These are phyloP conservation scores for Calonectria henricotiae DNA, from an alignment of 2,329 filamentous ascomycete species.

Conservation along the genomic window DNA sequence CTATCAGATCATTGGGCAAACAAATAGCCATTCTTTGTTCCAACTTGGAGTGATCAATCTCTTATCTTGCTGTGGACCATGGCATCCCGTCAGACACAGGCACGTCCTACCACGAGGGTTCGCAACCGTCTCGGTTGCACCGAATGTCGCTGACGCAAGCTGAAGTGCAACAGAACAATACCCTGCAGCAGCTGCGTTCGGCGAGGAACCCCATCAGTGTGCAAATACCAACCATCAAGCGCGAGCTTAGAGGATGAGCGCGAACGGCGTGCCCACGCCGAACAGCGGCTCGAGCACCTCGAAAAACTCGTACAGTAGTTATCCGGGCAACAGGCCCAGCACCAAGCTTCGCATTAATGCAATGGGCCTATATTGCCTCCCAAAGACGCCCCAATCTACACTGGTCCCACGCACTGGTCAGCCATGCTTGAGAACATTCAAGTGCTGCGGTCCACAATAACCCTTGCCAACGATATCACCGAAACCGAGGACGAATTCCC, in stretches of 20 bases:
- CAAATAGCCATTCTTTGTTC: not conserved
- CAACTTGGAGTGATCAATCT: too few species aligned
- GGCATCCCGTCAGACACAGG: constrained; percentile 15
- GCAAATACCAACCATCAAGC: not conserved
- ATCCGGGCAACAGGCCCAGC: not conserved
- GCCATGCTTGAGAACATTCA: constrained; percentile 26
- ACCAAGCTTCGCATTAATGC: not conserved
- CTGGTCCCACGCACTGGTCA: constrained; percentile 24
- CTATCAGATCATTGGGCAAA: too few species aligned
- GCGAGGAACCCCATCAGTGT: constrained; percentile 1
- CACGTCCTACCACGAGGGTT: constrained; percentile 17
- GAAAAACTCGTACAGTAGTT: constrained; percentile 25
- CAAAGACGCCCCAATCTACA: not conserved
- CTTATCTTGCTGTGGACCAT: not conserved
- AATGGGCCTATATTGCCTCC: not conserved
- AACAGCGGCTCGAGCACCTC: constrained; percentile 16
- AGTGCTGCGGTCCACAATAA: constrained; percentile 8
- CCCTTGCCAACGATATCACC: not conserved
- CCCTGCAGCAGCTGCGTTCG: constrained; percentile 25
- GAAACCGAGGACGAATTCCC: not conserved
- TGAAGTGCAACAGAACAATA: constrained; percentile 14
- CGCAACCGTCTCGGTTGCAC: constrained; percentile 19
- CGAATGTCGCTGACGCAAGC: constrained; percentile 24
- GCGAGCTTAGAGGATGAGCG: constrained; percentile 1
- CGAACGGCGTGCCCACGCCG: not conserved